Conservation (phyloP, 495 filamentous ascomycete genomes). For the Aspergillus mulundensis region DNA sequence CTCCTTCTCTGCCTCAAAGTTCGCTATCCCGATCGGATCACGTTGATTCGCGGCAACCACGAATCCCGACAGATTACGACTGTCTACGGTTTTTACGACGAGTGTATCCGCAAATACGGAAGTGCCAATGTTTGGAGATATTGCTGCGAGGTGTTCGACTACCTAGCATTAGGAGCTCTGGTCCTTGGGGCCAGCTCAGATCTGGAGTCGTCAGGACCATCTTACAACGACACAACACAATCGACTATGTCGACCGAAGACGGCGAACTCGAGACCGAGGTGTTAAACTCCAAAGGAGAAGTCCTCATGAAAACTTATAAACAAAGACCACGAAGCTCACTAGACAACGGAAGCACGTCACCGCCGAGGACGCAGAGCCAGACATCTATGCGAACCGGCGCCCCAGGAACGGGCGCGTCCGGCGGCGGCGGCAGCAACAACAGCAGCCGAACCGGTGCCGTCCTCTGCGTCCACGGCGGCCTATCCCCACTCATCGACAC, state of each 20-base stretch:
- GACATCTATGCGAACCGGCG: conserved; percentile 52
- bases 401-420: conserved; percentile 75
- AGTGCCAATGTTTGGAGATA: conserved; percentile 97
- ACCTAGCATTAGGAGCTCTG: conserved; percentile 90
- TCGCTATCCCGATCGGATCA: conserved; percentile 96
- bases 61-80: conserved; percentile 97
- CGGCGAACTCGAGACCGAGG: conserved; percentile 85
- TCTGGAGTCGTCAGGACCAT: conserved; percentile 48
- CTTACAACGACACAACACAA: conserved; percentile 43
- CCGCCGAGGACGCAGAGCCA: conserved; percentile 35
- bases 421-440: conserved; percentile 56
- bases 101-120: conserved; percentile 95
- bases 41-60: conserved; percentile 93
- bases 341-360: conserved; percentile 37
- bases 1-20: conserved; percentile 95
- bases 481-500: conserved; percentile 87
- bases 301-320: conserved; percentile 70
- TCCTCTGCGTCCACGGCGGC: conserved; percentile 94
- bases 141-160: conserved; percentile 98
- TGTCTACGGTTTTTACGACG: conserved; percentile 98
- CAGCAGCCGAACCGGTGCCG: conserved; percentile 67
- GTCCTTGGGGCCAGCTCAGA: conserved; percentile 83
- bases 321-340: conserved; percentile 33
- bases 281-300: conserved; percentile 75
- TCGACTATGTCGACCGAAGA: conserved; percentile 48